phyloP scores from a whole-genome alignment of 495 filamentous ascomycete genomes.

The Penicillium samsonianum region DNA sequence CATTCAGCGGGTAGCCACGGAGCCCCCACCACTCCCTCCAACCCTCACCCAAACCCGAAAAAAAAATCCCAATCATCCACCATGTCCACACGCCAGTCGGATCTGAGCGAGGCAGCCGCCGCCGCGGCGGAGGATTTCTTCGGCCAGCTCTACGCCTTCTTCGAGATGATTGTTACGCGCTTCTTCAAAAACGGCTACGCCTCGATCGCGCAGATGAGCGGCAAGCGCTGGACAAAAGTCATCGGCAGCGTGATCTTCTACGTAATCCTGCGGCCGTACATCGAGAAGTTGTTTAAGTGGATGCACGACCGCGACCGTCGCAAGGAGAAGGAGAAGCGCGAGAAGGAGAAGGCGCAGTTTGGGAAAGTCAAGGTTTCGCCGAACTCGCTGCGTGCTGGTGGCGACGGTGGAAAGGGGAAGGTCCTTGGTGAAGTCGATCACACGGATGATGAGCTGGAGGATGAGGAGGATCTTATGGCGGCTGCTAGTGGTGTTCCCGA shows the following conservation, averaged over 20 bases:
- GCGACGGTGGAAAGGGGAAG: constrained; percentile 45
- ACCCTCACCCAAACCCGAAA: not conserved
- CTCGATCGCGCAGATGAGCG: constrained; percentile 56
- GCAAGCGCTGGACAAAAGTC: constrained; percentile 61
- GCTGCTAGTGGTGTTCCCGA: constrained; percentile 50
- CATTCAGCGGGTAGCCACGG: not conserved
- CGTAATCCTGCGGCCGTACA: constrained; percentile 64
- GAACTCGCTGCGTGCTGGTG: constrained; percentile 58
- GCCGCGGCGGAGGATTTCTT: constrained; percentile 43
- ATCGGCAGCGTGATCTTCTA: constrained; percentile 63
- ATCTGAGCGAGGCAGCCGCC: constrained; percentile 27
- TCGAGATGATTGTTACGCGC: constrained; percentile 30
- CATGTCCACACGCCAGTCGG: constrained; percentile 28
- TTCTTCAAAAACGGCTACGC: constrained; percentile 56
- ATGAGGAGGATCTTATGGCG: constrained; percentile 50
- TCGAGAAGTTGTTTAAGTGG: constrained; percentile 54
- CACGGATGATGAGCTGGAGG: constrained; percentile 58
- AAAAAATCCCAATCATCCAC: constrained; percentile 13
- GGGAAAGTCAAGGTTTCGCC: constrained; percentile 61
- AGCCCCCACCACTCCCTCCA: constrained; percentile 1
- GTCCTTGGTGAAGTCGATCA: constrained; percentile 45
- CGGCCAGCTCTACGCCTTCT: constrained; percentile 32
- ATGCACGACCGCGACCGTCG: constrained; percentile 58
- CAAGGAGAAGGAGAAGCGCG: constrained; percentile 53
- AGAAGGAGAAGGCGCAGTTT: constrained; percentile 35